Evolutionary conservation across 2,329 filamentous ascomycete species (phyloP).

Genomic region (Claviceps sp.): DNA sequence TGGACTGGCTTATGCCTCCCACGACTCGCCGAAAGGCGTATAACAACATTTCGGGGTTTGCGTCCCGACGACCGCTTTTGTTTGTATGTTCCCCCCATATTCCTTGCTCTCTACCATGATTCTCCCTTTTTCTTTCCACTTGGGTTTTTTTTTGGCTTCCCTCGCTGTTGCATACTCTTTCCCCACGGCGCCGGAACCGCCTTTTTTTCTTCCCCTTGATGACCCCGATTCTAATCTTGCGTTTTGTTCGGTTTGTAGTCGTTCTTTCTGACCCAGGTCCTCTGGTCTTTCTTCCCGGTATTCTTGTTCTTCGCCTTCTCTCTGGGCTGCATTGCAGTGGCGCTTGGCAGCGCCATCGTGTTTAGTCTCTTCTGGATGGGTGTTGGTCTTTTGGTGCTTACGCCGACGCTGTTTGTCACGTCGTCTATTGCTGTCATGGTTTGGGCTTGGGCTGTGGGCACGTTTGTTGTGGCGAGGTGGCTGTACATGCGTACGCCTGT

Average conservation of each 20-base stretch:
- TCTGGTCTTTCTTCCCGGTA: slow-evolving; percentile 54
- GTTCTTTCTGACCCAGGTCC: slow-evolving; percentile 51
- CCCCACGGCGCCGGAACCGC: background rate
- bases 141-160: no score
- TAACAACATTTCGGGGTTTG: slow-evolving; percentile 39
- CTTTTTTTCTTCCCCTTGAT: background rate
- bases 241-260: slow-evolving; percentile 30
- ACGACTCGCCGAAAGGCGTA: slow-evolving; percentile 44
- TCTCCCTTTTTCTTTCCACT: background rate
- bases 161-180: background rate
- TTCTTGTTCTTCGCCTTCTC: slow-evolving; percentile 56
- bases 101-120: no score
- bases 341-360: slow-evolving; percentile 45
- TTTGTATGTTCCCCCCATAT: slow-evolving; percentile 37
- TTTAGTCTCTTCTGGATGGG: slow-evolving; percentile 58
- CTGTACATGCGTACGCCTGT: slow-evolving; percentile 26
- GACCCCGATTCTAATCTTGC: background rate
- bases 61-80: slow-evolving; percentile 51
- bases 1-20: slow-evolving; percentile 44
- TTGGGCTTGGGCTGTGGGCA: slow-evolving; percentile 54
- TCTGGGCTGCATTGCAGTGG: slow-evolving; percentile 47
- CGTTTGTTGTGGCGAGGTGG: slow-evolving; percentile 38
- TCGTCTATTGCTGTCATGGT: slow-evolving; percentile 47
- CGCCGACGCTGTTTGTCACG: slow-evolving; percentile 56
- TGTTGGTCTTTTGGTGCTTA: slow-evolving; percentile 51